Conservation (phyloP, 805 yeast genomes). For the Candida suzukii region DNA sequence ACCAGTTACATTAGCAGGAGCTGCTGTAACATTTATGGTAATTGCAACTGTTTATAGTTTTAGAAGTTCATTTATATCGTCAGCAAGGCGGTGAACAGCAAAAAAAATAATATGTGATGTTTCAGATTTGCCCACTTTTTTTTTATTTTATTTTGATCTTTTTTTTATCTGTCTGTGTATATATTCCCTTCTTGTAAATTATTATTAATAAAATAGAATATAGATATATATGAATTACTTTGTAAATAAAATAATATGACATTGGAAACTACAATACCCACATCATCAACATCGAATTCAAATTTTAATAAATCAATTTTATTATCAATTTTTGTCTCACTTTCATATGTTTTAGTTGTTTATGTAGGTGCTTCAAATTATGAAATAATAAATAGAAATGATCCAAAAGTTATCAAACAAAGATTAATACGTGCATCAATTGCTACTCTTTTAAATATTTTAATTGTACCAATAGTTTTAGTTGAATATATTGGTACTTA, state of each 20-base stretch:
- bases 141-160: too few species aligned
- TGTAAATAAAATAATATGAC: neutral
- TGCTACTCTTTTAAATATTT: constrained; percentile 24
- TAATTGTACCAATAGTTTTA: constrained; percentile 26
- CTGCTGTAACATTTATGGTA: constrained; percentile 62
- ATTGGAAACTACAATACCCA: neutral
- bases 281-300: too few species aligned
- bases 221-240: too few species aligned
- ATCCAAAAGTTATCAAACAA: constrained; percentile 32
- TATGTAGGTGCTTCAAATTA: constrained; percentile 20
- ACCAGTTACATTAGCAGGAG: constrained; percentile 56
- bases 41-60: constrained; percentile 60
- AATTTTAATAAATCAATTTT: constrained; percentile 10
- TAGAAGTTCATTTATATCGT: constrained; percentile 25
- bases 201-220: too few species aligned
- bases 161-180: neutral
- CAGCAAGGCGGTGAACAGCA: constrained; percentile 2
- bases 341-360: constrained; percentile 39
- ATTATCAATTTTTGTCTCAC: constrained; percentile 29
- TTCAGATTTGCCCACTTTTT: neutral
- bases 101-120: neutral
- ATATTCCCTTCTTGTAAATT: neutral
- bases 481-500: constrained; percentile 8
- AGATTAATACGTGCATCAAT: constrained; percentile 31
- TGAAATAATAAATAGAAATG: constrained; percentile 28